Evolutionary conservation across 148 eudicot genomes (phyloP), one percentile per base, ranked within the genome.

Genomic region (Oxyria digyna): DNA sequence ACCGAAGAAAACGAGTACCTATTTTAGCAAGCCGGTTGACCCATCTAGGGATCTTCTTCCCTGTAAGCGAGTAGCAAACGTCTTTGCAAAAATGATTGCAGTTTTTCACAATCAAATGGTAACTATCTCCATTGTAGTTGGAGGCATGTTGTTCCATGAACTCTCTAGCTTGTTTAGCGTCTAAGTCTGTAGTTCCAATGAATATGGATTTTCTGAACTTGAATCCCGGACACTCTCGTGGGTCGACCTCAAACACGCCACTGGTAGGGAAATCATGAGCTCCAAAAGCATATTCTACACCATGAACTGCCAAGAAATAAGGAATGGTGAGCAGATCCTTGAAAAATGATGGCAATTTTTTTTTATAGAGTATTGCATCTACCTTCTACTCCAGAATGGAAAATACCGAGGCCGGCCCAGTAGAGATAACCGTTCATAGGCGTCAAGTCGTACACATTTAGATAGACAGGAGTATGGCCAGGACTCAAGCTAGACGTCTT

Each of bases 341-440:
- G 9, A 18, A 27, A 38, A 29, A 33, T 38, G 46, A 18, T 12
- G 38, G 18, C 17, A n/a, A 66, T 20, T 65, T 37, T n/a, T 8
- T 32, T 9, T 20, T 23, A 6, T 18, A 2, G 13, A 62, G 3
- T 66, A 14, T 37, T 18, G 8, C 21, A 14, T 20, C 7, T 82
- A 93, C 98, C 96, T 88, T 93, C 96, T 13, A 93, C 98, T 29
- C 96, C 97, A 62, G 98, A 90, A 76, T 93, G 98, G 80, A 89
- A 93, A 45, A 90, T 84, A 42, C 98, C 98, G 42, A 90, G 82
- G 69, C 98, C 97, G 65, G 89, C 91, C 98, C 98, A 93, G 49
- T 87, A 90, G 42, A 86, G 88, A 68, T 93, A 93, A 46, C 91
- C 89, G 41, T 93, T 93, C 78, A 89, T 84, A 52, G 96, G 94